Evolutionary conservation across 2,329 filamentous ascomycete genomes (phyloP), one percentile per base, ranked within the genome.

Genomic region (Penicillium polonicum): DNA sequence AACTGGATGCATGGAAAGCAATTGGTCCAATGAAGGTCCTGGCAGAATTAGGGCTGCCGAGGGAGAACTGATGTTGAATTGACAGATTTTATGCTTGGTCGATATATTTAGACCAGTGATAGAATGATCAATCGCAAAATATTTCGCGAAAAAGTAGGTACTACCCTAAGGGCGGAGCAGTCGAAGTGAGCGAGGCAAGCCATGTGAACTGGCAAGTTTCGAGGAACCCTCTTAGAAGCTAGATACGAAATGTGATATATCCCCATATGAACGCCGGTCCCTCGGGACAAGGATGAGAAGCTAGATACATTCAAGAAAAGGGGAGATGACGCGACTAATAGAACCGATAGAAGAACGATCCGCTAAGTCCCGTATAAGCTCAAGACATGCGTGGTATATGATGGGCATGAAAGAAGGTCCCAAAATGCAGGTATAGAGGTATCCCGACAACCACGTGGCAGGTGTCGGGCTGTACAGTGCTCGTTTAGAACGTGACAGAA

Each of bases 391-490:
- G 35, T 43, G 50, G 58, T 61, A 58, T 64, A 65, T 62, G 48
- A 64, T 48, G 48, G n/a, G 41, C 42, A n/a, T 27, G 35, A 23
- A 29, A 53, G 33, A 41, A 46, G 41, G 57, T 39, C 50, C 54
- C 52, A 50, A 61, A 57, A 64, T 63, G 60, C 62, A 63, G 42
- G 48, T 46, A 51, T 21, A 48, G 43, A 60, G 55, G 45, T 42
- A 35, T 42, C 27, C 44, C 44, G 52, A 55, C 44, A 49, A 36
- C 48, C 48, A 41, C 4, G 9, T 45, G 21, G 31, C 21, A 49
- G 52, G 52, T 13, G 52, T 49, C 49, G 49, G 58, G 46, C 62
- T 65, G 63, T 65, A 65, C 63, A 65, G 55, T 60, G 62, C 55
- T 59, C 57, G 46, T 38, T 33, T 33, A 53, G 35, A 48, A 58